A percentile compares a stretch with the other conserved stretches of the same genome.
Evolutionary conservation across 192 early-diverging fungal genomes (phyloP).

Genomic region (Phycomyces nitens): DNA sequence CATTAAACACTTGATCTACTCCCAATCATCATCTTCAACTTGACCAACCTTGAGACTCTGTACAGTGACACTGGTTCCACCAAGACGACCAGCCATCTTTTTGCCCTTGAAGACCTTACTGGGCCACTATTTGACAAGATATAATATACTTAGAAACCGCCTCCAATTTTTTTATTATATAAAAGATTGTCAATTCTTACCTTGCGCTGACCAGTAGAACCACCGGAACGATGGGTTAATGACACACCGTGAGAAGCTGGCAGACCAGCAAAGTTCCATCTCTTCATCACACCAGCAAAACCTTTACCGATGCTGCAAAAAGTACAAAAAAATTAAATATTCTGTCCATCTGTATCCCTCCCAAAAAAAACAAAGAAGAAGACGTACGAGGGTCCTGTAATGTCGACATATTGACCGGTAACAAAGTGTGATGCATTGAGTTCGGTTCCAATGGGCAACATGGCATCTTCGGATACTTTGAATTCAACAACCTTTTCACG

Average conservation of each 20-base stretch:
- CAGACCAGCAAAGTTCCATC: constrained; percentile 87
- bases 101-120: constrained; percentile 93
- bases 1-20: neutral
- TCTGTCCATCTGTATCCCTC: too few species aligned
- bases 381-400: constrained; percentile 74
- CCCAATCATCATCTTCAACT: neutral
- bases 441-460: constrained; percentile 72
- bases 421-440: constrained; percentile 88
- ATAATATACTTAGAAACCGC: too few species aligned
- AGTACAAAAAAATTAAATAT: neutral
- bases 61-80: constrained; percentile 75
- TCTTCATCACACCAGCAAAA: constrained; percentile 97
- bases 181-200: too few species aligned
- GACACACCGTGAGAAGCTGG: constrained; percentile 95
- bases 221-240: constrained; percentile 79
- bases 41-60: constrained; percentile 68
- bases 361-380: constrained; percentile 12
- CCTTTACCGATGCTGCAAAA: constrained; percentile 79
- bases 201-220: constrained; percentile 84
- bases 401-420: constrained; percentile 93
- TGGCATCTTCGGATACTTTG: constrained; percentile 78
- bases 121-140: constrained; percentile 56
- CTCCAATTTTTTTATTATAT: too few species aligned
- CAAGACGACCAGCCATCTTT: constrained; percentile 98
- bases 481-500: constrained; percentile 84